Evolutionary conservation across 164 flowering plant species (phyloP).

Genomic region (Magnolia sinica): DNA sequence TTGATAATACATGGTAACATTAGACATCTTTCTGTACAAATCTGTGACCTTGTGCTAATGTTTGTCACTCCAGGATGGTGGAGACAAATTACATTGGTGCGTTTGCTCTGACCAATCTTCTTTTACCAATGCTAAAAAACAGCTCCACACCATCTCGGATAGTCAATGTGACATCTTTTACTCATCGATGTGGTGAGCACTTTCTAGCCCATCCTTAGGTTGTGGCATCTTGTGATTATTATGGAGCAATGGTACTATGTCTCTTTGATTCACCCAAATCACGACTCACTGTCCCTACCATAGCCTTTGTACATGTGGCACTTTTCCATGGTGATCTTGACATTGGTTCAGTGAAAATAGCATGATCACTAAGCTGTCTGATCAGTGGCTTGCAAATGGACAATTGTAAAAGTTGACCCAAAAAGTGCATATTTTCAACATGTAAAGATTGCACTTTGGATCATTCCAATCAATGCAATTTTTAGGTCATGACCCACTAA

Average conservation of each 20-base stretch:
- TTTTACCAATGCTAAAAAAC: conserved; percentile 69
- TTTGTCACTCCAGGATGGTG: conserved; percentile 57
- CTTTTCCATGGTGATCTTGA: background rate
- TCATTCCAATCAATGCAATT: background rate
- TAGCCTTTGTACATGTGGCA: background rate
- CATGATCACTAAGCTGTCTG: too few species aligned
- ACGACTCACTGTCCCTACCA: background rate
- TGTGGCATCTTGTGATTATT: background rate
- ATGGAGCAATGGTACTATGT: background rate
- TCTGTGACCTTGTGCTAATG: conserved; percentile 9
- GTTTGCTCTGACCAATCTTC: conserved; percentile 65
- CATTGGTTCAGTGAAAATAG: background rate
- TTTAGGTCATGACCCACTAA: background rate
- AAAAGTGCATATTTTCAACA: background rate
- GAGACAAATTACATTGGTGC: conserved; percentile 86
- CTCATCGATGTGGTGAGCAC: conserved; percentile 71
- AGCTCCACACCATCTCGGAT: conserved; percentile 76
- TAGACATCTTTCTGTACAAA: background rate
- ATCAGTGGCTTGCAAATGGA: background rate
- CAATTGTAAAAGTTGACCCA: background rate
- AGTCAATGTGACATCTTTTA: conserved; percentile 85
- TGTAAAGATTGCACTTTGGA: background rate
- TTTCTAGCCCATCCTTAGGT: background rate
- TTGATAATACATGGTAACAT: background rate
- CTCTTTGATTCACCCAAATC: background rate